Percentiles rank a stretch among this genome's conserved stretches.
These are phyloP conservation scores for Crotalaria pallida DNA, from an alignment of 306 rosid genomes.

Conservation along the genomic window DNA sequence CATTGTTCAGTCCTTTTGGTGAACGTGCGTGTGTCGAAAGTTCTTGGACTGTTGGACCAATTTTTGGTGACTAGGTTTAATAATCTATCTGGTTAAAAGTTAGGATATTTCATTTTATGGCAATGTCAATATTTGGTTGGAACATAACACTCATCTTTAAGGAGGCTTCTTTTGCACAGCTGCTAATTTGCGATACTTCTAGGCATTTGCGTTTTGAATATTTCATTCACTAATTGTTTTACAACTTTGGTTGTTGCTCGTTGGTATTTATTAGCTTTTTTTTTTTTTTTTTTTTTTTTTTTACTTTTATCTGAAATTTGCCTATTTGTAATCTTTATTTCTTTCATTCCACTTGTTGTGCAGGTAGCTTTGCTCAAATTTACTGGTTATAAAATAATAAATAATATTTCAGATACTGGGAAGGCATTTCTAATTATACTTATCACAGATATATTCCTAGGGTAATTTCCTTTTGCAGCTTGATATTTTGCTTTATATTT, in stretches of 20 bases:
- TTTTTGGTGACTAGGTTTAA: no score
- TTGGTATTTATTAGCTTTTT: constrained; percentile 1
- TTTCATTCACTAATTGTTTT: not conserved
- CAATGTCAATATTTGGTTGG: not conserved
- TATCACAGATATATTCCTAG: constrained; percentile 84
- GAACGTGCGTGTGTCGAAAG: not conserved
- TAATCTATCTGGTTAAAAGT: no score
- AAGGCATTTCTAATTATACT: constrained; percentile 90
- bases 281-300: not conserved
- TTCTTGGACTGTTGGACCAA: no score
- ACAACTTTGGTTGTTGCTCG: not conserved
- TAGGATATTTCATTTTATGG: not conserved
- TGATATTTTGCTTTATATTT: not conserved
- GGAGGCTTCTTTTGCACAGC: not conserved
- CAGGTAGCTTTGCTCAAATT: constrained; percentile 99
- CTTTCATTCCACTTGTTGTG: constrained; percentile 33
- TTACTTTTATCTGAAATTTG: not conserved
- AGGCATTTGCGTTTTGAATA: constrained; percentile 5
- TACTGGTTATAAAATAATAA: constrained; percentile 88
- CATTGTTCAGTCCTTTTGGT: not conserved
- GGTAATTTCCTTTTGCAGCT: constrained; percentile 51
- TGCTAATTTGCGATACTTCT: not conserved
- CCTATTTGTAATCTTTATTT: constrained; percentile 17
- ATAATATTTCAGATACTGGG: constrained; percentile 89
- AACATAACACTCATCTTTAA: not conserved